phyloP scores from a whole-genome alignment of 169 alveolate genomes.

The Cryptosporidium andersoni region DNA sequence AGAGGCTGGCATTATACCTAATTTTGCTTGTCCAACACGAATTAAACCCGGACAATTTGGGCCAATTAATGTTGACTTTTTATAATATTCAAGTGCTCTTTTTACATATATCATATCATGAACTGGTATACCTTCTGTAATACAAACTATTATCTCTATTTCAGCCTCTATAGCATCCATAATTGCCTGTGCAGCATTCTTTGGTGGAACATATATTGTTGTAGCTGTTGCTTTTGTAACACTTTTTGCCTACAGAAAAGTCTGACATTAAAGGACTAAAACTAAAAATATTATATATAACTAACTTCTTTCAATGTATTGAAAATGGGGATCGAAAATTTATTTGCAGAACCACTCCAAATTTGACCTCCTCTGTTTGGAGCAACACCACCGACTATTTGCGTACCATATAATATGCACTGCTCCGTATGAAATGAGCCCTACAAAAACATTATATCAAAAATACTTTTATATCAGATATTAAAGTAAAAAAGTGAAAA shows the following conservation, averaged over 20 bases:
- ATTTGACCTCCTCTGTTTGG: too few species aligned
- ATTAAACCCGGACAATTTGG: slow-evolving; percentile 99
- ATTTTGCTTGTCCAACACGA: slow-evolving; percentile 98
- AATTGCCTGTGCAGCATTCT: slow-evolving; percentile 93
- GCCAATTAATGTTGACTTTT: slow-evolving; percentile 91
- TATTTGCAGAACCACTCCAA: too few species aligned
- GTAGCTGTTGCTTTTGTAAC: slow-evolving; percentile 93
- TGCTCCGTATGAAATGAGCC: too few species aligned
- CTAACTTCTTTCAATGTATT: too few species aligned
- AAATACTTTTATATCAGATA: too few species aligned
- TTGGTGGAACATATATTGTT: slow-evolving; percentile 95
- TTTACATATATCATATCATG: slow-evolving; percentile 96
- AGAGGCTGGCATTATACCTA: slow-evolving; percentile 98
- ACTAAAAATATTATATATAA: too few species aligned
- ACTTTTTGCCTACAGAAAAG: slow-evolving; percentile 73
- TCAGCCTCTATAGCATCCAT: slow-evolving; percentile 95
- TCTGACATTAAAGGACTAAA: too few species aligned
- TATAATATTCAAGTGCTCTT: slow-evolving; percentile 77
- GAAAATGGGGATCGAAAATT: too few species aligned
- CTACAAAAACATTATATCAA: too few species aligned
- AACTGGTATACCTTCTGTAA: slow-evolving; percentile 98
- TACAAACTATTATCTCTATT: slow-evolving; percentile 92
- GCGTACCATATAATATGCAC: too few species aligned
- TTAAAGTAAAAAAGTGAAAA: too few species aligned
- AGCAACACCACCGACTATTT: too few species aligned